Evolutionary conservation across 495 filamentous ascomycete species (phyloP).

Genomic region (Aspergillus funiculosus): DNA sequence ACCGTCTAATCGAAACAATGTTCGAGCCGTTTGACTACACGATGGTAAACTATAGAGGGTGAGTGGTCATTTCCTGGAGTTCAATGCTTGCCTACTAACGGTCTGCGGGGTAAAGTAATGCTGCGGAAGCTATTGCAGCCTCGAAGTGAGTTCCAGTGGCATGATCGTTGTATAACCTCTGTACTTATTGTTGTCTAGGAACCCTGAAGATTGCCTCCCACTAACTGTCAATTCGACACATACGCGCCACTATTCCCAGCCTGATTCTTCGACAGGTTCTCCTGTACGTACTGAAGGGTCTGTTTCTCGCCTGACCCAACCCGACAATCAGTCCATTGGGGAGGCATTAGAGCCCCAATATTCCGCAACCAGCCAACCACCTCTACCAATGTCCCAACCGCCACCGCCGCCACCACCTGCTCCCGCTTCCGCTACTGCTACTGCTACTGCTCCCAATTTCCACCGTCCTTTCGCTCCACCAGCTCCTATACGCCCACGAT

Average conservation of each 20-base stretch:
- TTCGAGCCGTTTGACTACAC: constrained; percentile 98
- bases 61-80: constrained; percentile 16
- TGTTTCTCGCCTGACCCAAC: constrained; percentile 19
- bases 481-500: constrained; percentile 22
- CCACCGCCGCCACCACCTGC: constrained; percentile 30
- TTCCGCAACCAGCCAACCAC: constrained; percentile 15
- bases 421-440: too few species aligned
- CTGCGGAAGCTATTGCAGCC: constrained; percentile 39
- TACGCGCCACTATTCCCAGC: constrained; percentile 37
- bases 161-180: background rate
- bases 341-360: constrained; percentile 32
- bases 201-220: constrained; percentile 40
- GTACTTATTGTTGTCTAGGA: constrained; percentile 23
- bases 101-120: constrained; percentile 29
- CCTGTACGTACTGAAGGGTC: constrained; percentile 27
- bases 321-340: constrained; percentile 24
- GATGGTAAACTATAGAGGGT: constrained; percentile 60
- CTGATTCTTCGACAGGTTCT: constrained; percentile 28
- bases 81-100: constrained; percentile 2
- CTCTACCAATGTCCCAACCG: constrained; percentile 22
- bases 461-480: constrained; percentile 27
- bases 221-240: constrained; percentile 27
- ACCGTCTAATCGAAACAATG: constrained; percentile 87
- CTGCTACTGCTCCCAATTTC: constrained; percentile 17
- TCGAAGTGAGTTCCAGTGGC: constrained; percentile 24